A percentile compares a stretch with the other conserved stretches of the same genome.
These are phyloP conservation scores for Thraustotheca clavata DNA, from an alignment of 352 stramenopile genomes.

Conservation along the genomic window DNA sequence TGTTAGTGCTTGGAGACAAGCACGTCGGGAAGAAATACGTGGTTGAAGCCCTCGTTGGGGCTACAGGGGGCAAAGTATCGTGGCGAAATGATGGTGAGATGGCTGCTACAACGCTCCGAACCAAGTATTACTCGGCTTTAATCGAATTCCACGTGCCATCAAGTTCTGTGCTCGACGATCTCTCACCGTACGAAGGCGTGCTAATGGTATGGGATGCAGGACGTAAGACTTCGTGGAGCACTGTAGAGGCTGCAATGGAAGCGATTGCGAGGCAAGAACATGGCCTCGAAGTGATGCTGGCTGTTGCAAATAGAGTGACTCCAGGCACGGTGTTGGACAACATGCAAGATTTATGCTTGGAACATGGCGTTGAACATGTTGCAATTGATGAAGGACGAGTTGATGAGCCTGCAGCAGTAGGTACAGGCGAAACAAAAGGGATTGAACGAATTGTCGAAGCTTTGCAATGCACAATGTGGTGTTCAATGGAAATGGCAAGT, in stretches of 20 bases:
- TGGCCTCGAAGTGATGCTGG: slow-evolving; percentile 48
- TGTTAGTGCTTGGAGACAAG: slow-evolving; percentile 6
- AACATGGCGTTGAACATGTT: slow-evolving; percentile 59
- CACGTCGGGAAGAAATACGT: background rate
- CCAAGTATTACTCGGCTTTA: slow-evolving; percentile 59
- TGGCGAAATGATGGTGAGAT: background rate
- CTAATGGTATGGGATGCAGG: slow-evolving; percentile 44
- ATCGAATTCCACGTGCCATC: slow-evolving; percentile 42
- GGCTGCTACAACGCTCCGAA: slow-evolving; percentile 29
- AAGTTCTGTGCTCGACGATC: slow-evolving; percentile 33
- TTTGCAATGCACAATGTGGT: slow-evolving; percentile 73
- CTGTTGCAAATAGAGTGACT: slow-evolving; percentile 27
- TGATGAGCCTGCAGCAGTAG: background rate
- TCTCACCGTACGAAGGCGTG: slow-evolving; percentile 47
- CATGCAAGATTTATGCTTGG: slow-evolving; percentile 46
- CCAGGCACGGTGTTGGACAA: slow-evolving; percentile 21
- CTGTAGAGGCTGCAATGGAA: slow-evolving; percentile 34
- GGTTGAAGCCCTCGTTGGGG: background rate
- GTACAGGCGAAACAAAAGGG: slow-evolving; percentile 34
- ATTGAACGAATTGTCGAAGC: slow-evolving; percentile 65
- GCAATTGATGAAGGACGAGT: slow-evolving; percentile 20
- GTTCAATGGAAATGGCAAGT: slow-evolving; percentile 59
- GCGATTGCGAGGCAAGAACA: slow-evolving; percentile 32
- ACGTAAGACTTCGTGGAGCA: slow-evolving; percentile 34
- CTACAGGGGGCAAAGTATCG: background rate